Evolutionary conservation across 768 basidiomycete genomes (phyloP).

Genomic region (Lactarius akahatsu): DNA sequence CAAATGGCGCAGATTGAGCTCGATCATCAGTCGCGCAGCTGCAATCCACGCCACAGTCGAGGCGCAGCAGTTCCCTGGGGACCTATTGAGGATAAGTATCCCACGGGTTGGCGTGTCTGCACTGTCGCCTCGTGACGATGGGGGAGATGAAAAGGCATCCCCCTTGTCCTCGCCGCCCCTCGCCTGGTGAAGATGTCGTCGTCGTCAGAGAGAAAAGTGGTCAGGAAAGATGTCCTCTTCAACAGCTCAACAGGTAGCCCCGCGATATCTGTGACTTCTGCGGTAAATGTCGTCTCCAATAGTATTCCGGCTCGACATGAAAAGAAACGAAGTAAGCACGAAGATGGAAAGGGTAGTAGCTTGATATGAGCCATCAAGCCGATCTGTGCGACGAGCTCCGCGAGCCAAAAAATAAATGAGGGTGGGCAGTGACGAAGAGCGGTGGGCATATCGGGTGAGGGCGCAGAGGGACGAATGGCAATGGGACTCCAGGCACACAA

Average conservation of each 20-base stretch:
- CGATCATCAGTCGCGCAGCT: conserved; percentile 50
- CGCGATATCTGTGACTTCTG: not conserved
- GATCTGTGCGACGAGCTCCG: conserved; percentile 41
- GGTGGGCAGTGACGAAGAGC: too few species aligned
- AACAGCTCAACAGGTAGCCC: not conserved
- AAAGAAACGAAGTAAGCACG: not conserved
- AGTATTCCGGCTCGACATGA: not conserved
- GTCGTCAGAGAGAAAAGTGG: too few species aligned
- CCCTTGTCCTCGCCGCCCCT: too few species aligned
- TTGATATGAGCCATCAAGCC: conserved; percentile 39
- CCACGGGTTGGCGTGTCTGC: too few species aligned
- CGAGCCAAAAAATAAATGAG: too few species aligned
- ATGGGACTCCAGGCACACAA: conserved; percentile 21
- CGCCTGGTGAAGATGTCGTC: too few species aligned
- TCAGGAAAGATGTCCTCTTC: not conserved
- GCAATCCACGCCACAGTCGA: conserved; percentile 51
- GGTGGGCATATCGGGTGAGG: conserved; percentile 28
- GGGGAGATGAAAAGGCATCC: too few species aligned
- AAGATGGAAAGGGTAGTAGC: not conserved
- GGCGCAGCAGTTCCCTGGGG: conserved; percentile 34
- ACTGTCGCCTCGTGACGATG: conserved; percentile 2
- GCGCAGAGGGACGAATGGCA: not conserved
- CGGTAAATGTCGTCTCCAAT: not conserved
- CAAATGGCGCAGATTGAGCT: conserved; percentile 49
- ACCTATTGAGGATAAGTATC: not conserved